Conservation (phyloP, 1,139 yeast species). For the Suhomyces panamericanus region DNA sequence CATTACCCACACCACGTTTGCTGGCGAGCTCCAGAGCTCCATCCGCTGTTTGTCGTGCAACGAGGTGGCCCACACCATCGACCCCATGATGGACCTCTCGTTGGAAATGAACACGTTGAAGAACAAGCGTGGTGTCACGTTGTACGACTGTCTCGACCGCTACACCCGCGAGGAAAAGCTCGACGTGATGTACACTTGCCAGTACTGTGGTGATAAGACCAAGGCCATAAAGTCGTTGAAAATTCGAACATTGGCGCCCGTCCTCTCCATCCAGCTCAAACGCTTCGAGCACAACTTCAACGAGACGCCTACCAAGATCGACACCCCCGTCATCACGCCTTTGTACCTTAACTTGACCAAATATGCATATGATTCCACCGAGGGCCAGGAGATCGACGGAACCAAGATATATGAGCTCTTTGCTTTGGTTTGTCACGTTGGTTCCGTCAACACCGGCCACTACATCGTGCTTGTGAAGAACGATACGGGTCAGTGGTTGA, state of each 20-base stretch:
- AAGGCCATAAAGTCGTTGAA: constrained; percentile 70
- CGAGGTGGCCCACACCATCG: constrained; percentile 65
- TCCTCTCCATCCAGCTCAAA: constrained; percentile 80
- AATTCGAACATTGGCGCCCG: constrained; percentile 70
- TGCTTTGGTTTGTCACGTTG: constrained; percentile 86
- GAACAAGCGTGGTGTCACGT: constrained; percentile 29
- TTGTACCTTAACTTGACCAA: constrained; percentile 66
- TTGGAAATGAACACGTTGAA: constrained; percentile 56
- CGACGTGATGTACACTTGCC: constrained; percentile 73
- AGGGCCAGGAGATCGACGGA: constrained; percentile 20
- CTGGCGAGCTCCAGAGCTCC: constrained; percentile 72
- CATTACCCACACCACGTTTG: constrained; percentile 75
- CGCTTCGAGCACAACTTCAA: constrained; percentile 73
- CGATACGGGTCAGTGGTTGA: constrained; percentile 77
- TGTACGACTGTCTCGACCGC: constrained; percentile 68
- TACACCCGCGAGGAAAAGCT: constrained; percentile 77
- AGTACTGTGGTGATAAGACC: constrained; percentile 58
- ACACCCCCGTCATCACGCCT: constrained; percentile 72
- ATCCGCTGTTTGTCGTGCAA: constrained; percentile 73
- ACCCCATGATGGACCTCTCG: constrained; percentile 89
- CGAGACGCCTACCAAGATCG: constrained; percentile 70
- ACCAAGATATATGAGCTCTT: constrained; percentile 68
- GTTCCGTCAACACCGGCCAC: constrained; percentile 94
- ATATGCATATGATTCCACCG: constrained; percentile 46
- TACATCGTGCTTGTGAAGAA: constrained; percentile 78